Evolutionary conservation across 768 basidiomycete genomes (phyloP), one percentile per base, ranked within the genome.

Genomic region (Tulasnella sp.): DNA sequence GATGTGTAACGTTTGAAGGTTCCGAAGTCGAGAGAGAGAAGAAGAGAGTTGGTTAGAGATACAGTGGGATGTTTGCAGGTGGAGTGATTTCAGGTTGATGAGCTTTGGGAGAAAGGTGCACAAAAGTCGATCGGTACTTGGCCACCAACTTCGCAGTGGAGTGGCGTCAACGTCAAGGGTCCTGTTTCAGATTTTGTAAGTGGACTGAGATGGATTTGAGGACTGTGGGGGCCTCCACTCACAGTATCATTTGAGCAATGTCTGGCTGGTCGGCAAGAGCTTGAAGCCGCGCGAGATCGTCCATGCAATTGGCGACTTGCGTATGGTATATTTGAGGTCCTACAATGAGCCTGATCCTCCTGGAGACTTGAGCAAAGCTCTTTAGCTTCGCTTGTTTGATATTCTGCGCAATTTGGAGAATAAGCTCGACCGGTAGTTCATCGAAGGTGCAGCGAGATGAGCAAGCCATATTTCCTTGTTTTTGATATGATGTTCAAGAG

Each of bases 121-220:
- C n/a, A 77, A 38, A 18, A 77, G 24, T 42, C 58, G 56, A 18
- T 19, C 48, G 7, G 58, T 39, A 27, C 76, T 58, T 21, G 42
- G 76, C 76, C 76, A 77, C 76, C 76, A 77, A 52, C 58, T 56
- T 62, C 58, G 39, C 76, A 77, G 71, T 5, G 76, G 39, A 27
- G 27, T 39, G 68, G 76, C 68, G 39, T 77, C 58, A n/a, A 75
- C 19, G 9, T 75, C 40, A 10, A 75, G 75, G 52, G 46, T 24
- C 24, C 75, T 75, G 19, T 4, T 44, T 7, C 19, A 27, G 18
- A 77, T 27, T 77, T 12, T 9, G 39, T 38, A 34, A 21, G 6
- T 40, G 5, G 10, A 9, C 8, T 42, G 4, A 58, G 16, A 58
- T 58, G 21, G 16, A 14, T 39, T 46, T 40, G n/a, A 24, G 14